These are phyloP conservation scores for Candida quercuum DNA, from an alignment of 805 yeast genomes.

Conservation along the genomic window DNA sequence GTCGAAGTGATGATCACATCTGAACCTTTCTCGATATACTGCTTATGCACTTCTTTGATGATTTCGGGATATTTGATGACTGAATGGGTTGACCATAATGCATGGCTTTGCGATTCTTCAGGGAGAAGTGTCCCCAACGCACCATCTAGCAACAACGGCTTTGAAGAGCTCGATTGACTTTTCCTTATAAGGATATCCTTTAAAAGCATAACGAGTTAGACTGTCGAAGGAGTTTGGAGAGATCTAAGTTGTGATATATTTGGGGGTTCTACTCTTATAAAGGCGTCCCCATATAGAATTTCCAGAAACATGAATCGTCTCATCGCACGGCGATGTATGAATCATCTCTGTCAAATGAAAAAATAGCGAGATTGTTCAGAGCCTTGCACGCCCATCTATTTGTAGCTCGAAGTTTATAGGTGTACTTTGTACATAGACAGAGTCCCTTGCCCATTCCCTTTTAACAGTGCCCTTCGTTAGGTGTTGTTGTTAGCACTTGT, in stretches of 20 bases:
- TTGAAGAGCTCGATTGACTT: background rate
- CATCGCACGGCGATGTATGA: background rate
- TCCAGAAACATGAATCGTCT: no score
- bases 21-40: constrained; percentile 49
- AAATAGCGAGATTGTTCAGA: no score
- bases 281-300: no score
- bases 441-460: no score
- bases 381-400: no score
- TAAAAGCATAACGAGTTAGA: background rate
- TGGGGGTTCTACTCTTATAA: no score
- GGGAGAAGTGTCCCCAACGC: constrained; percentile 20
- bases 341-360: background rate
- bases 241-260: no score
- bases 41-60: constrained; percentile 42
- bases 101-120: constrained; percentile 15
- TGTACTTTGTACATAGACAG: no score
- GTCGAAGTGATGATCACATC: constrained; percentile 49
- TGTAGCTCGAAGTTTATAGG: no score
- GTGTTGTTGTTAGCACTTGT: no score
- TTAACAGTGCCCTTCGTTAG: no score
- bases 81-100: constrained; percentile 58
- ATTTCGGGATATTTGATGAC: constrained; percentile 37
- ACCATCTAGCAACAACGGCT: constrained; percentile 18
- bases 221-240: background rate
- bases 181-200: background rate